These are phyloP conservation scores for Senecio squalidus DNA, from an alignment of 140 eudicot species.

Conservation along the genomic window DNA sequence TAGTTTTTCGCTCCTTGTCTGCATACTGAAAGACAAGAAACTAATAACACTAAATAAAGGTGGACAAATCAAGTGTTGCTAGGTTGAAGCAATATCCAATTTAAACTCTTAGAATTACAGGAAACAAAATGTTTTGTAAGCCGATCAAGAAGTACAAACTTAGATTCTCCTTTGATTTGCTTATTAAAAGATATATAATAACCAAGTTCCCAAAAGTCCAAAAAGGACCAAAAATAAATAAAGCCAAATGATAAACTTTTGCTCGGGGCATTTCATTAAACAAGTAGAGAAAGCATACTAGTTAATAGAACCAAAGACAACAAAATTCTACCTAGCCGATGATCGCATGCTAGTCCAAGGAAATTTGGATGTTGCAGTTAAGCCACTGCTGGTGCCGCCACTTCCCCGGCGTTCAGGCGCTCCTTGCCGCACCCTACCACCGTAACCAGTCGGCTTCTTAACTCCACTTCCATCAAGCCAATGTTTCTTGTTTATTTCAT, in stretches of 20 bases:
- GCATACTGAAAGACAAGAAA: too few relatives aligned
- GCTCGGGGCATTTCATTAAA: not conserved
- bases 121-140: too few relatives aligned
- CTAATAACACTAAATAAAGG: too few relatives aligned
- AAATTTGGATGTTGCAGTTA: slow-evolving; percentile 40
- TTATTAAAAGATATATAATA: too few relatives aligned
- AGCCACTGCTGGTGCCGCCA: slow-evolving; percentile 6
- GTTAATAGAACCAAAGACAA: not conserved
- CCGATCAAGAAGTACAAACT: too few relatives aligned
- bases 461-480: slow-evolving; percentile 70
- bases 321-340: slow-evolving; percentile 36
- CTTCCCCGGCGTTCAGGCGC: slow-evolving; percentile 10
- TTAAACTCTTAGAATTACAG: too few relatives aligned
- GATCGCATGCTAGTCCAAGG: slow-evolving; percentile 83
- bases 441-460: slow-evolving; percentile 24
- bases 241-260: not conserved
- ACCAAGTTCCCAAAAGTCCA: too few relatives aligned
- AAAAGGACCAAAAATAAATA: slow-evolving; percentile 6
- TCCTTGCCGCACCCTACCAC: slow-evolving; percentile 17
- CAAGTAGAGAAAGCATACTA: slow-evolving; percentile 11
- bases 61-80: too few relatives aligned
- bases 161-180: too few relatives aligned
- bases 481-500: slow-evolving; percentile 54
- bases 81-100: too few relatives aligned
- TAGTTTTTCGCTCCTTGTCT: too few relatives aligned